Evolutionary conservation across 768 basidiomycete species (phyloP).

Genomic region (Leccinum obscurum): DNA sequence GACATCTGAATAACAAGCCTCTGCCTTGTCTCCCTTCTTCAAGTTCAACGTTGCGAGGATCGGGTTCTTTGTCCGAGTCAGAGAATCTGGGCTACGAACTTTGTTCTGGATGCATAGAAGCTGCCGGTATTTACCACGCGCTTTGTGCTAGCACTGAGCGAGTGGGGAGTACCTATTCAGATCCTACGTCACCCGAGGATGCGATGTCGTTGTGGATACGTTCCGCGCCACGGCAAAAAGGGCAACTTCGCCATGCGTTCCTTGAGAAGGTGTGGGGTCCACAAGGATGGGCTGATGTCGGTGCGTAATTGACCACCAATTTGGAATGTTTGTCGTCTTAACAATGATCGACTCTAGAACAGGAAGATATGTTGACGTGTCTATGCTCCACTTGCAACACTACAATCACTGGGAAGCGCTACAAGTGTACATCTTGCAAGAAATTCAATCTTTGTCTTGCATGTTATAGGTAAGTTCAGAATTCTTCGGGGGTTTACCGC

Average conservation of each 20-base stretch:
- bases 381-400: conserved; percentile 83
- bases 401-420: conserved; percentile 60
- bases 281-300: conserved; percentile 85
- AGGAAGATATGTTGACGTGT: conserved; percentile 61
- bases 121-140: conserved; percentile 76
- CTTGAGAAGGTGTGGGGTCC: conserved; percentile 85
- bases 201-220: conserved; percentile 60
- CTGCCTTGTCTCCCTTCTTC: conserved; percentile 45
- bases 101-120: conserved; percentile 77
- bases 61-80: conserved; percentile 2
- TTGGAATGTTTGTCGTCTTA: not conserved
- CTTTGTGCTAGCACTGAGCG: conserved; percentile 51
- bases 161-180: conserved; percentile 25
- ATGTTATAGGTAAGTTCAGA: conserved; percentile 64
- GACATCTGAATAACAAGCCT: conserved; percentile 39
- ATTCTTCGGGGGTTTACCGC: conserved; percentile 11
- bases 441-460: conserved; percentile 81
- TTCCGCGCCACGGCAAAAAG: conserved; percentile 69
- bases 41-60: conserved; percentile 12
- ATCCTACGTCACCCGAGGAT: conserved; percentile 55
- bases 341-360: conserved; percentile 49
- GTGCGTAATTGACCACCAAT: conserved; percentile 44
- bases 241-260: conserved; percentile 81
- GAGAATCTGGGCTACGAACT: conserved; percentile 70
- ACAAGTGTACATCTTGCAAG: conserved; percentile 81